Evolutionary conservation across 176 grass and related monocot genomes (phyloP), one percentile per base, ranked within the genome.

Genomic region (Tillandsia leiboldiana): DNA sequence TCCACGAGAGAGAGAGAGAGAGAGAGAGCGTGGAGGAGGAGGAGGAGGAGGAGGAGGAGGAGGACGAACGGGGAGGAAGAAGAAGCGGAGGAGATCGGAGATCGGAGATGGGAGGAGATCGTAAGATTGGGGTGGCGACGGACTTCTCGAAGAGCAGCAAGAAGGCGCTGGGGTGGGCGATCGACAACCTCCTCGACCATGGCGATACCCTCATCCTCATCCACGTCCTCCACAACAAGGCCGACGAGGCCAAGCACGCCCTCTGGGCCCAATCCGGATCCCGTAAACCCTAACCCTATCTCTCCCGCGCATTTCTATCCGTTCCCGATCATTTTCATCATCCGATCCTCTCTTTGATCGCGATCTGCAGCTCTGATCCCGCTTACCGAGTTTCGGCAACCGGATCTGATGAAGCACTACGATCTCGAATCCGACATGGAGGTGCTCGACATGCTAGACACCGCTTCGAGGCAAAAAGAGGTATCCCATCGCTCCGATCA

Each of bases 381-480:
- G 1, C 82, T 96, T 59, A 81, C 80, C 18, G 91, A 96, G 85
- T 91, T 88, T 68, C 76, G 88, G 63, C 75, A 88, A 72, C 74
- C 85, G 65, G 65, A 75, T 57, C 70, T 75, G 83, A 82, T 81
- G 83, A 74, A 91, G 49, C 81, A 63, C 59, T 96, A 96, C 80
- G 85, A 79, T 74, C 70, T 91, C 1, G 48, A 61, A 11, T 12
- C 48, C 58, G 88, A 96, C 72, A 74, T 75, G 66, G 88, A 88
- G 80, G 91, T 91, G 71, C 88, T 96, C 57, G 85, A 96, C 80
- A 86, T 81, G 63, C 86, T 96, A 51, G 88, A 96, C 73, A 88
- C 85, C 10, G 91, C 83, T 8, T 73, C 82, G 64, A 82, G 76
- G 49, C 85, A 87, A 77, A 85, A 91, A 64, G 74, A 88, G 83